These are phyloP conservation scores for Colletotrichum shisoi DNA, from an alignment of 2,329 filamentous ascomycete species.

Conservation along the genomic window DNA sequence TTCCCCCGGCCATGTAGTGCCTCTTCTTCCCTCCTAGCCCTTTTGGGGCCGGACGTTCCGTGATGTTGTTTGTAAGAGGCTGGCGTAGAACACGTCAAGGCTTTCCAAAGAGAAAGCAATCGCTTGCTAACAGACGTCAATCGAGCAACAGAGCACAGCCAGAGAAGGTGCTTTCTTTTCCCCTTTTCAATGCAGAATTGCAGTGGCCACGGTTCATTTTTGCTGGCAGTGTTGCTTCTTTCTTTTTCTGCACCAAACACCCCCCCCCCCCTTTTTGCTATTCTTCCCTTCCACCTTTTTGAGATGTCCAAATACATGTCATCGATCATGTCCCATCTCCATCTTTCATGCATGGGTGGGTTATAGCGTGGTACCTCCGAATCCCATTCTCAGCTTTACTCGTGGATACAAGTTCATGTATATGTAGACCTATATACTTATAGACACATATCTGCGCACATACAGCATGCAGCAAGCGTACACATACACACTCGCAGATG, in stretches of 20 bases:
- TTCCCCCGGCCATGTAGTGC: no score
- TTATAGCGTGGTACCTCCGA: neutral
- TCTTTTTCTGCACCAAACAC: neutral
- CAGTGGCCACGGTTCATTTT: no score
- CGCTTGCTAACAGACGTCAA: no score
- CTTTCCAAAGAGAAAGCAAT: neutral
- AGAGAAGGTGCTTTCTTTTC: neutral
- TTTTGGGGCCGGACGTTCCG: neutral
- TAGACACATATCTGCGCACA: neutral
- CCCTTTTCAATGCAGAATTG: no score
- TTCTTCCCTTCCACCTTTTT: neutral
- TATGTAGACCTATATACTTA: neutral
- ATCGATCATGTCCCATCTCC: neutral
- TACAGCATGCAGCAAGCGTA: neutral
- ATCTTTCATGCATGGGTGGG: no score
- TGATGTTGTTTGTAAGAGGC: neutral
- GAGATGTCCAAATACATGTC: constrained; percentile 22
- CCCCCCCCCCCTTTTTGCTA: no score
- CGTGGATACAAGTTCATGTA: neutral
- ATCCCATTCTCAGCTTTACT: neutral
- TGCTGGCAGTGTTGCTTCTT: no score
- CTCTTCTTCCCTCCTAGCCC: no score
- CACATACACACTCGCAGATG: neutral
- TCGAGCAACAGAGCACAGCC: neutral
- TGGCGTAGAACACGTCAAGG: neutral